Base-by-base conservation (phyloP, 2,329 filamentous ascomycete species). In the Fusarium sp. region DNA sequence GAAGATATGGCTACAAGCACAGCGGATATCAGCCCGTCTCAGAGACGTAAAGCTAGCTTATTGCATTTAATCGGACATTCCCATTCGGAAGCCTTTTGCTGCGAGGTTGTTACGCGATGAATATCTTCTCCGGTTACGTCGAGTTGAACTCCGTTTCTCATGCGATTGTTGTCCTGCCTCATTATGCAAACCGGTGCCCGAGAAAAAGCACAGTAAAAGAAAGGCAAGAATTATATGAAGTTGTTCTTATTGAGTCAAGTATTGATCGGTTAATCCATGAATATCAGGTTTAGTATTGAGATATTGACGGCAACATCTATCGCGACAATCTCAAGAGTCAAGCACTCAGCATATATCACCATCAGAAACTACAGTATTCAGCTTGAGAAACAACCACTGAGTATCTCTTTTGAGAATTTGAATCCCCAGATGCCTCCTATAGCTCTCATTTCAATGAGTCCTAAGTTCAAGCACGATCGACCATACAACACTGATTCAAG, bases 261-360 rank as follows among this genome's bases (percentile, higher is more conserved):
- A 35, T 5, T 0, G 3, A 8, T 21, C 3, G 1, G 3, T 7
- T 25, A 16, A 3, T 25, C 6, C 18, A 2, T 21, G 7, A 6
- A 25, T 13, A 23, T 2, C 5, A 21, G n/a, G 33, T 4, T 28
- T 6, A 5, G 2, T 1, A 18, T 38, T 38, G 2, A 6, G 23
- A 28, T 23, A 18, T 9, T 23, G 21, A 23, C 2, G 9, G 2
- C 1, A 7, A 9, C 3, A 53, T 38, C 2, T 13, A 4, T 28
- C 10, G 23, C 5, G 13, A 5, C 18, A 16, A 9, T 18, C 23
- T 28, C 33, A 12, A 28, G 6, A 28, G 33, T 1, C 9, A 53
- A 9, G 2, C 5, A 28, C 42, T 13, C 16, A 50, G 47, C 10
- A 3, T 19, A 13, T 3, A 6, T 13, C 4, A 23, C 15, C 3